Evolutionary conservation across 768 basidiomycete species (phyloP), one percentile per base, ranked within the genome.

Genomic region (Hemileccinum rubropunctum): DNA sequence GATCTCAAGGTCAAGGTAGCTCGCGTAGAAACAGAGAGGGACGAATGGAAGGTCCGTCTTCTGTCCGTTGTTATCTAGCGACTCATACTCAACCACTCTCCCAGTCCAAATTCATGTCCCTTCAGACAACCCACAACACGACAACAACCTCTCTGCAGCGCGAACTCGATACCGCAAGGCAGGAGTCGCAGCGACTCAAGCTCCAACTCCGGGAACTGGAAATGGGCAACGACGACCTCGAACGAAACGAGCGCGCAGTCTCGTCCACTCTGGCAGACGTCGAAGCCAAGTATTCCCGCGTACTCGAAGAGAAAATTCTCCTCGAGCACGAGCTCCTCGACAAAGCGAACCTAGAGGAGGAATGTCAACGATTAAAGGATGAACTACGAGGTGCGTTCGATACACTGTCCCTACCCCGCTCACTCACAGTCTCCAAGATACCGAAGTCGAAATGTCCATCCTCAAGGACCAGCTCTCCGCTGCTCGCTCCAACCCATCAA

Each of bases 221-320:
- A 71, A 88, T 98, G 83, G 95, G 95, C 41, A 98, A 97, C 62
- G 97, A 99, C 62, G 95, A 98, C 71, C 76, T 99, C 50, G 97
- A 98, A 66, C 79, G 94, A 54, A 95, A 88, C 67, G 95, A 98
- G 64, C 82, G 97, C 26, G 89, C 88, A 44, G 86, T 90, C 36
- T 81, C 87, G 9, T 91, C 87, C 42, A 88, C 81, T 59, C 70
- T 95, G 58, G 88, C 86, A 4, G 88, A 90, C 64, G 76, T 91
- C 60, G 94, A 97, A 71, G 75, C 81, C 58, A 92, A 87, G 66
- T 95, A 98, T 72, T 84, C 93, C 51, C 81, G 85, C 46, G 88
- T 88, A 1, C 74, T 98, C 30, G 97, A 99, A 69, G 94, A 98
- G 73, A 98, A 98, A 73, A 98, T 98, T 48, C 73, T 99, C 23